A percentile compares a stretch with the other conserved stretches of the same genome.
phyloP scores from a whole-genome alignment of 73 alveolate genomes.

The Symbiodinium pilosum region DNA sequence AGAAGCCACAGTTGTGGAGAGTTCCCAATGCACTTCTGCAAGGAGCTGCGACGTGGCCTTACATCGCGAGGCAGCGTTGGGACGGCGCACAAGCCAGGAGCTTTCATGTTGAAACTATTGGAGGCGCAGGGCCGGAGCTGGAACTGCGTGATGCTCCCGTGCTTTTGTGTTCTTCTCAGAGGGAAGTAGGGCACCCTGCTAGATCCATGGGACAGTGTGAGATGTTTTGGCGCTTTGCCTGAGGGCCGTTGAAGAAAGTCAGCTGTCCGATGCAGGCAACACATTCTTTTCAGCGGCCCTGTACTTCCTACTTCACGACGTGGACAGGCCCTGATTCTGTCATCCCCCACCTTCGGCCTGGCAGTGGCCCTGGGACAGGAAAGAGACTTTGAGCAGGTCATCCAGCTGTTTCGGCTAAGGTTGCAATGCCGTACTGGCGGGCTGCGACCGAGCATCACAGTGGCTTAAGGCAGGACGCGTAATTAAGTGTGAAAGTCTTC shows the following conservation, averaged over 20 bases:
- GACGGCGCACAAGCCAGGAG: too few relatives aligned
- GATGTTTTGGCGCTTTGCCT: too few relatives aligned
- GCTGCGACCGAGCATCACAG: slow-evolving; percentile 43
- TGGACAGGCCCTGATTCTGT: neutral
- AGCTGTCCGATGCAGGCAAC: too few relatives aligned
- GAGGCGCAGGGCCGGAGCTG: too few relatives aligned
- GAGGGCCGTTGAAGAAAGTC: too few relatives aligned
- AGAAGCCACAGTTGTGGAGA: too few relatives aligned
- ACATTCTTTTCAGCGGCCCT: neutral
- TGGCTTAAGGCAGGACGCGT: slow-evolving; percentile 23
- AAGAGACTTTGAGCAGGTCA: neutral
- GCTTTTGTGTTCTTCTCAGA: neutral
- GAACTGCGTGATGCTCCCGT: too few relatives aligned
- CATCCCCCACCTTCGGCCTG: slow-evolving; percentile 22
- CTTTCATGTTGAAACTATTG: too few relatives aligned
- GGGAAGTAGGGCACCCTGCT: neutral
- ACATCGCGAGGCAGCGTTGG: neutral
- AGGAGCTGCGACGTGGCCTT: neutral
- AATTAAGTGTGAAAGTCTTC: too few relatives aligned
- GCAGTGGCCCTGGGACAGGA: neutral
- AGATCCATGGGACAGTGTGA: neutral
- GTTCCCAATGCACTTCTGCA: too few relatives aligned
- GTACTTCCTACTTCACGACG: neutral
- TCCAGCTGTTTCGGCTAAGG: too few relatives aligned
- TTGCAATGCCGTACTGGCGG: slow-evolving; percentile 49